A percentile compares a stretch with the other conserved stretches of the same genome.
phyloP scores from a whole-genome alignment of 2,329 filamentous ascomycete species.

The Aspergillus phoenicis region DNA sequence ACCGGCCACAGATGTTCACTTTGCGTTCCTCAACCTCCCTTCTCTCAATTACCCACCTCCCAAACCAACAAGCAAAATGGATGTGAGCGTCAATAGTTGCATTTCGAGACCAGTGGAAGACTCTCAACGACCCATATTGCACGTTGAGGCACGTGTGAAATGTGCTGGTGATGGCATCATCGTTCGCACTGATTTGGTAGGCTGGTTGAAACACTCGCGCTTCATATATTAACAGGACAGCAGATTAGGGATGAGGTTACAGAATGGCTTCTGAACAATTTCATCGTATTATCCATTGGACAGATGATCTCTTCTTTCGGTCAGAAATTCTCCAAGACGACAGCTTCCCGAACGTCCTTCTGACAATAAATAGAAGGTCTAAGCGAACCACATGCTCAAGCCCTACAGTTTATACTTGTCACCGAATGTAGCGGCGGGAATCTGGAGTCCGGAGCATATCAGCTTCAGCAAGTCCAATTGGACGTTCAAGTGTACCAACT shows the following conservation, averaged over 20 bases:
- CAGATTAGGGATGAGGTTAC: constrained; percentile 42
- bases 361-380: constrained; percentile 28
- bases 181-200: constrained; percentile 37
- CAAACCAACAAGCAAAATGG: background rate
- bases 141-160: constrained; percentile 44
- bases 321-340: constrained; percentile 14
- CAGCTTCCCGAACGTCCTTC: background rate
- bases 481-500: constrained; percentile 50
- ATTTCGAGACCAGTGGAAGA: constrained; percentile 10
- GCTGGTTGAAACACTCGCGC: too few relatives aligned
- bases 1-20: too few relatives aligned
- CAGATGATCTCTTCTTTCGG: constrained; percentile 37
- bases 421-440: constrained; percentile 42
- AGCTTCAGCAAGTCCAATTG: constrained; percentile 38
- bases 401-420: constrained; percentile 40
- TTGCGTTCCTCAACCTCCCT: too few relatives aligned
- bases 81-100: constrained; percentile 3
- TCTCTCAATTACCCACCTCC: too few relatives aligned
- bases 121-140: constrained; percentile 34
- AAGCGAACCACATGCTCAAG: constrained; percentile 25
- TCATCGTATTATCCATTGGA: constrained; percentile 36
- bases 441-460: constrained; percentile 30
- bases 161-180: constrained; percentile 28
- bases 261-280: constrained; percentile 40
- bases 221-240: background rate